phyloP scores from a whole-genome alignment of 2,329 filamentous ascomycete genomes.

The Aspergillus ruber region DNA sequence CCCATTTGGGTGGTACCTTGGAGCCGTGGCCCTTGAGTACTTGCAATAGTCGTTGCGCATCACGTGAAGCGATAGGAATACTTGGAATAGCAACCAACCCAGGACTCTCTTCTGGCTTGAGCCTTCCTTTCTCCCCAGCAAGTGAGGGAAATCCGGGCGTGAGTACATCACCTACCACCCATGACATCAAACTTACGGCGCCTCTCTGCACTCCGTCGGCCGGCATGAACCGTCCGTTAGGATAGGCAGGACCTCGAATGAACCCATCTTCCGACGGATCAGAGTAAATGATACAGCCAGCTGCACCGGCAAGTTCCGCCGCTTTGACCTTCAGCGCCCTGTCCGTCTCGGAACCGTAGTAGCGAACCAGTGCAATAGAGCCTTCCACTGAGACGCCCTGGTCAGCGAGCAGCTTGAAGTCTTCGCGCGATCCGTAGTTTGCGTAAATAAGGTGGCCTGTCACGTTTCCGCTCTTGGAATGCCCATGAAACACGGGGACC shows the following conservation, averaged over 20 bases:
- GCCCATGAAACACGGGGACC: slow-evolving; percentile 77
- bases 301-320: slow-evolving; percentile 78
- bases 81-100: slow-evolving; percentile 81
- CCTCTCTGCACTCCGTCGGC: slow-evolving; percentile 76
- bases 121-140: slow-evolving; percentile 49
- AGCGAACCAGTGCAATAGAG: slow-evolving; percentile 75
- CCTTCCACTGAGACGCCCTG: slow-evolving; percentile 68
- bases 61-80: slow-evolving; percentile 80
- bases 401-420: slow-evolving; percentile 68
- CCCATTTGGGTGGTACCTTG: slow-evolving; percentile 63
- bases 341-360: slow-evolving; percentile 68
- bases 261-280: slow-evolving; percentile 85
- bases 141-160: slow-evolving; percentile 72
- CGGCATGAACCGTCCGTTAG: slow-evolving; percentile 73
- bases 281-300: slow-evolving; percentile 84
- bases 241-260: slow-evolving; percentile 63
- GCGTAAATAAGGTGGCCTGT: slow-evolving; percentile 83
- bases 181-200: slow-evolving; percentile 71
- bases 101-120: slow-evolving; percentile 62
- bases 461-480: slow-evolving; percentile 80
- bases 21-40: slow-evolving; percentile 69
- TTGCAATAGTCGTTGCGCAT: slow-evolving; percentile 73
- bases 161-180: slow-evolving; percentile 83
- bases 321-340: slow-evolving; percentile 79
- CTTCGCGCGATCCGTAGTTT: slow-evolving; percentile 80